These are phyloP conservation scores for Fusarium succisae DNA, from an alignment of 2,329 filamentous ascomycete species.

Conservation along the genomic window DNA sequence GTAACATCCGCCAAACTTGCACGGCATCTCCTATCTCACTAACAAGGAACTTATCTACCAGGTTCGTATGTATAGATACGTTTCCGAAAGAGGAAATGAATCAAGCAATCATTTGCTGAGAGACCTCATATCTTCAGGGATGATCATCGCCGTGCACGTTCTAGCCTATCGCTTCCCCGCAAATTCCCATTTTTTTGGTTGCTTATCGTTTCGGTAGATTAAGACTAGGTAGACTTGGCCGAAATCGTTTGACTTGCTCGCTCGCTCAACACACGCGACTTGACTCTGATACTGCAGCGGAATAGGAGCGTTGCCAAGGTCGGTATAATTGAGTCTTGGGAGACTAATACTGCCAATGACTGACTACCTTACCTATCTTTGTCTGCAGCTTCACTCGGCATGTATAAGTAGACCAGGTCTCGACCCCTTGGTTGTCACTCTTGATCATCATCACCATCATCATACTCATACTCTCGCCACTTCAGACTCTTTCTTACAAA, in stretches of 20 bases:
- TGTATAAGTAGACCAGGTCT: constrained; percentile 21
- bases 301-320: background rate
- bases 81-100: constrained; percentile 16
- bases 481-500: background rate
- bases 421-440: background rate
- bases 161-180: constrained; percentile 19
- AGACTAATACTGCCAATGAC: background rate
- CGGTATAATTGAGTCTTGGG: background rate
- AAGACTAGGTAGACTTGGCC: constrained; percentile 2
- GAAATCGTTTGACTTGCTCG: background rate
- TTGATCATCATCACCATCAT: constrained; percentile 10
- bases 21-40: background rate
- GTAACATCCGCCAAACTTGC: background rate
- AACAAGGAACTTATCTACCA: constrained; percentile 13
- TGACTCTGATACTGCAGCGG: background rate
- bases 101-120: constrained; percentile 6
- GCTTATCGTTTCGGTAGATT: constrained; percentile 14
- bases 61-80: constrained; percentile 3
- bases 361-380: background rate
- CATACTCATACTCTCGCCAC: background rate
- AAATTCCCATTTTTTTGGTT: constrained; percentile 1
- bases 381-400: background rate
- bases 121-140: background rate
- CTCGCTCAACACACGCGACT: background rate
- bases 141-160: background rate